Percentiles rank a stretch among this genome's conserved stretches.
These are phyloP conservation scores for Ceratobasidium sp. DNA, from an alignment of 1,284 basidiomycete species.

Conservation along the genomic window DNA sequence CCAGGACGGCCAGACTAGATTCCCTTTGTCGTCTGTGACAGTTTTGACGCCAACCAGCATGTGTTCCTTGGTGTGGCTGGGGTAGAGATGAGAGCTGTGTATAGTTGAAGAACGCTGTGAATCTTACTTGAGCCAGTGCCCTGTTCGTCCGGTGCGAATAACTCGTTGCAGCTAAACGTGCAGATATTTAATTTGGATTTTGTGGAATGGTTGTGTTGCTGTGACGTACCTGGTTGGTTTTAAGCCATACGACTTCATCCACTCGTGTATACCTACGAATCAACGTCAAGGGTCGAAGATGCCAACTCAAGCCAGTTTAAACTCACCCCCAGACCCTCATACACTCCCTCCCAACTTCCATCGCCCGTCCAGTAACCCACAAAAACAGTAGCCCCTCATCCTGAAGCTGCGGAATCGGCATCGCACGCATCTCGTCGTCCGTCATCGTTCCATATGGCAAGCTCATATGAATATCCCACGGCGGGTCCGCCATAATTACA, in stretches of 20 bases:
- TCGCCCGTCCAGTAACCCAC: conserved; percentile 98
- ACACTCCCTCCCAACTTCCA: conserved; percentile 96
- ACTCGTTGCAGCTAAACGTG: conserved; percentile 84
- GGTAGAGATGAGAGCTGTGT: neutral
- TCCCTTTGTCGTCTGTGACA: conserved; percentile 69
- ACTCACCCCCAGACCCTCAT: conserved; percentile 86
- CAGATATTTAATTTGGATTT: neutral
- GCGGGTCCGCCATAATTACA: conserved; percentile 98
- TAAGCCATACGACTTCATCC: conserved; percentile 99
- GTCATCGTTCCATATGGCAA: conserved; percentile 99
- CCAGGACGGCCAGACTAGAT: conserved; percentile 85
- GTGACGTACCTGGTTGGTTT: conserved; percentile 86
- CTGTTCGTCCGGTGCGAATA: conserved; percentile 95
- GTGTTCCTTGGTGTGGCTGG: conserved; percentile 92
- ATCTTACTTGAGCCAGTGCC: conserved; percentile 88
- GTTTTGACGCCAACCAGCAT: conserved; percentile 96
- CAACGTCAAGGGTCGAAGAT: neutral
- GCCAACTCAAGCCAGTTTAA: neutral
- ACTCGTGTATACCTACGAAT: conserved; percentile 79
- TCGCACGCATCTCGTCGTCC: conserved; percentile 97
- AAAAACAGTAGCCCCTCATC: conserved; percentile 95
- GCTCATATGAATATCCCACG: conserved; percentile 98
- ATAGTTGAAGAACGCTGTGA: neutral
- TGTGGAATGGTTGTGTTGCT: neutral
- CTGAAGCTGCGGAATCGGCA: conserved; percentile 93